Evolutionary conservation across 805 yeast species (phyloP).

Genomic region (Hanseniaspora clermontiae): DNA sequence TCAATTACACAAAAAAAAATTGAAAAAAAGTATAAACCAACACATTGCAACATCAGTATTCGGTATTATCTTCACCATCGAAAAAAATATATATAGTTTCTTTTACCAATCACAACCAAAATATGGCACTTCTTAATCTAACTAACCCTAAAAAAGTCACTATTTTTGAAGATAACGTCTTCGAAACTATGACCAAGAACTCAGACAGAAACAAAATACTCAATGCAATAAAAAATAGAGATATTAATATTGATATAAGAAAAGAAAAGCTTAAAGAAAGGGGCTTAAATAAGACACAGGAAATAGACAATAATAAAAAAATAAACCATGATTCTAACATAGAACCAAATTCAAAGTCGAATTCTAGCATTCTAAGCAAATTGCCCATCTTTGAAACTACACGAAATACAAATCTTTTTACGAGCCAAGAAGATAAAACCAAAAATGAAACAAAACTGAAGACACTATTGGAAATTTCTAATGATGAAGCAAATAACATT

Average conservation of each 20-base stretch:
- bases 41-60: too few relatives aligned
- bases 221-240: not conserved
- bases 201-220: not conserved
- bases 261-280: not conserved
- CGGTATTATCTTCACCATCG: too few relatives aligned
- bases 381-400: not conserved
- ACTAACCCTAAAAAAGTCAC: not conserved
- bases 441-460: not conserved
- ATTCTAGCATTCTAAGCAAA: not conserved
- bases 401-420: not conserved
- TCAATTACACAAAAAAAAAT: not conserved
- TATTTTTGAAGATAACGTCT: not conserved
- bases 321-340: not conserved
- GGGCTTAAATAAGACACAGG: too few relatives aligned
- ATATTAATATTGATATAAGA: not conserved
- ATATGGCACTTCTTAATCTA: not conserved
- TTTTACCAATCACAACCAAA: not conserved
- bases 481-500: not conserved
- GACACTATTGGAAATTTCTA: not conserved
- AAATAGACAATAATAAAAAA: not conserved
- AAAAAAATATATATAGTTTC: too few relatives aligned
- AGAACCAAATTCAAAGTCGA: not conserved
- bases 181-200: not conserved
- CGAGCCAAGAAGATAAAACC: not conserved
- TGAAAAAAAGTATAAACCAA: too few relatives aligned